Base-by-base conservation (phyloP, 2,329 filamentous ascomycete genomes). In the Aspergillus sp. region DNA sequence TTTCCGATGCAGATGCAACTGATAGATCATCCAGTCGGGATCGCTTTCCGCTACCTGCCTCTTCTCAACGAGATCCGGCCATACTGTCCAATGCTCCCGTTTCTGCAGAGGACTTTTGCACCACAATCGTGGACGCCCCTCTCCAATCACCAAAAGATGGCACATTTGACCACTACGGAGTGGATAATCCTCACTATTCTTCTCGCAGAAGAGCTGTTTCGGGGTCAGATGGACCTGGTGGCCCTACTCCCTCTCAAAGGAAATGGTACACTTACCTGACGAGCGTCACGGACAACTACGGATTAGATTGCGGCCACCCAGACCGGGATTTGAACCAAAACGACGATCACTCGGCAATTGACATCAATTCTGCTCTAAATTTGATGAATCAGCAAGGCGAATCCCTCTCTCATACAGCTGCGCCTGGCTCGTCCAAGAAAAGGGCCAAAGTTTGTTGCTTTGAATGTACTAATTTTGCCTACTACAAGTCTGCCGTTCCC, bases 261-360 rank as follows among this genome's bases (percentile, higher is more conserved):
- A 73, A 71, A 59, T 73, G 71, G 71, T 66, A 71, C 3, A 64
- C 67, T 4, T 71, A 74, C 59, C 64, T 73, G 22, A 73, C 64
- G 6, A 73, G 65, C 18, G 71, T 74, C n/a, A 71, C 70, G 7
- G 71, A 76, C 32, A 73, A 75, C 55, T 92, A 90, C 70, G 90
- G 91, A 6, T 84, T 90, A 60, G 91, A 94, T 69, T 81, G 85
- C 57, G 91, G 90, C 0, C 80, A 86, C 61, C 82, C 83, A 10
- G 90, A 94, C 74, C 76, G 85, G 20, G 90, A 94, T 67, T 77
- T 90, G 1, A 85, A 86, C 29, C 84, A 82, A 54, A 93, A 93
- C 66, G 85, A 92, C 68, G 90, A 94, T 65, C 75, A 78, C 31
- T 84, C 84, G 53, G 89, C 90, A 16, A 87, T 93, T 45, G 82